These are phyloP conservation scores for Massarina eburnea DNA, from an alignment of 2,329 filamentous ascomycete species.

Conservation along the genomic window DNA sequence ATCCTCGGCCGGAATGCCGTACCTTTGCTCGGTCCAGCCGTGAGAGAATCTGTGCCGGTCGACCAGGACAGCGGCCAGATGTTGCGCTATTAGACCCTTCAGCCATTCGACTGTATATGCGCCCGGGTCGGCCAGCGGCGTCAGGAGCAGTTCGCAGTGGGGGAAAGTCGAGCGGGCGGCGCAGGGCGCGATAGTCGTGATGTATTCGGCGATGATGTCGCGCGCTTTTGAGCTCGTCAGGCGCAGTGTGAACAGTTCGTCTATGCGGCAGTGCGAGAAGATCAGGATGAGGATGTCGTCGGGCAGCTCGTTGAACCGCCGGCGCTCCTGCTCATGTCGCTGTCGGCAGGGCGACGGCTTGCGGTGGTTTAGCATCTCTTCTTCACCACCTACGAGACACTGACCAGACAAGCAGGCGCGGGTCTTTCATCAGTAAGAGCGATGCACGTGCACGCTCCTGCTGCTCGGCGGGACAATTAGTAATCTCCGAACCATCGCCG, in stretches of 20 bases:
- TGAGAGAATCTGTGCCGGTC: conserved; percentile 30
- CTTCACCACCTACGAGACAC: not conserved
- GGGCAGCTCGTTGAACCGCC: conserved; percentile 20
- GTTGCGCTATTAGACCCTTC: conserved; percentile 27
- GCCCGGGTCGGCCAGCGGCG: conserved; percentile 7
- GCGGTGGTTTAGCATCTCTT: conserved; percentile 8
- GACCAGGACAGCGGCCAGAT: conserved; percentile 32
- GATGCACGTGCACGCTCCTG: too few relatives aligned
- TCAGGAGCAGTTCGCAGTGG: conserved; percentile 17
- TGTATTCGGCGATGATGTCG: conserved; percentile 27
- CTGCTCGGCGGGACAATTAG: too few relatives aligned
- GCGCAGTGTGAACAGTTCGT: conserved; percentile 27
- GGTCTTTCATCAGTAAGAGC: too few relatives aligned
- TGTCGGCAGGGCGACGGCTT: conserved; percentile 4
- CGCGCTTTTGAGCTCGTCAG: conserved; percentile 20
- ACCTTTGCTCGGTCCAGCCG: conserved; percentile 16
- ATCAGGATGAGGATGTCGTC: conserved; percentile 37
- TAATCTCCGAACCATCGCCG: too few relatives aligned
- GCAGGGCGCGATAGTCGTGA: conserved; percentile 28
- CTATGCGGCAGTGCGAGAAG: conserved; percentile 28
- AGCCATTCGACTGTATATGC: conserved; percentile 24
- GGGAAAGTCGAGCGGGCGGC: conserved; percentile 32
- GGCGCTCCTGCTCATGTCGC: conserved; percentile 1
- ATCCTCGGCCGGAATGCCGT: conserved; percentile 35
- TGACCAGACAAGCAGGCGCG: too few relatives aligned